Percentiles rank a stretch among this genome's conserved stretches.
Conservation (phyloP, 495 filamentous ascomycete genomes). For the Lepidopterella palustris region DNA sequence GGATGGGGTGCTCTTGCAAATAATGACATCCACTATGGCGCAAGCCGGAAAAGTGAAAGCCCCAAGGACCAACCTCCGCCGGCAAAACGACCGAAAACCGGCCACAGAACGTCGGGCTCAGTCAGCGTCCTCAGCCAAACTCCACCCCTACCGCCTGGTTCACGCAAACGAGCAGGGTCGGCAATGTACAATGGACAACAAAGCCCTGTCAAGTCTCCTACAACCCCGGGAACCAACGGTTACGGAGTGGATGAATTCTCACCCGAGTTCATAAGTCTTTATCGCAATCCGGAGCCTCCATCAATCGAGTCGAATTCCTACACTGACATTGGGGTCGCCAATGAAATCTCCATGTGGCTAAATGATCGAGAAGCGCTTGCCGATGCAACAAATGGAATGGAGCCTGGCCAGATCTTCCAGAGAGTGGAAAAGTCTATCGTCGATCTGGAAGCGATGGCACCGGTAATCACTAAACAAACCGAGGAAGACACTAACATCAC, state of each 20-base stretch:
- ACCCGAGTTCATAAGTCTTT: constrained; percentile 61
- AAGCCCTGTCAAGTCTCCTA: constrained; percentile 50
- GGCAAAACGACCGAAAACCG: constrained; percentile 68
- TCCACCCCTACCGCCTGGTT: constrained; percentile 36
- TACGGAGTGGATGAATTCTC: constrained; percentile 60
- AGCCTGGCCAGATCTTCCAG: constrained; percentile 47
- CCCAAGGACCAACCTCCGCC: constrained; percentile 53
- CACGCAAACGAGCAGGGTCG: constrained; percentile 50
- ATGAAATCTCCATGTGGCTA: constrained; percentile 65
- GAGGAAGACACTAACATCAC: constrained; percentile 42
- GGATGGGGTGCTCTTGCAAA: constrained; percentile 39
- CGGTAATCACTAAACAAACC: constrained; percentile 42
- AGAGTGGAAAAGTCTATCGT: constrained; percentile 49
- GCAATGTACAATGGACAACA: constrained; percentile 35
- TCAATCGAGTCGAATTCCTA: constrained; percentile 59
- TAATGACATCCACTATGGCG: constrained; percentile 27
- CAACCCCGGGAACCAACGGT: constrained; percentile 44
- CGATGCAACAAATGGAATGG: constrained; percentile 32
- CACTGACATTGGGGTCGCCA: constrained; percentile 59
- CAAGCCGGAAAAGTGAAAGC: constrained; percentile 46
- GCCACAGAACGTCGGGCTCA: constrained; percentile 66
- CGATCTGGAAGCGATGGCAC: constrained; percentile 43
- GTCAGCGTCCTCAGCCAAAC: constrained; percentile 50
- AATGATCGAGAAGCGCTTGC: constrained; percentile 52
- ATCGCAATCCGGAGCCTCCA: constrained; percentile 55